Evolutionary conservation across 768 basidiomycete species (phyloP), one percentile per base, ranked within the genome.

Genomic region (Russula virescens): DNA sequence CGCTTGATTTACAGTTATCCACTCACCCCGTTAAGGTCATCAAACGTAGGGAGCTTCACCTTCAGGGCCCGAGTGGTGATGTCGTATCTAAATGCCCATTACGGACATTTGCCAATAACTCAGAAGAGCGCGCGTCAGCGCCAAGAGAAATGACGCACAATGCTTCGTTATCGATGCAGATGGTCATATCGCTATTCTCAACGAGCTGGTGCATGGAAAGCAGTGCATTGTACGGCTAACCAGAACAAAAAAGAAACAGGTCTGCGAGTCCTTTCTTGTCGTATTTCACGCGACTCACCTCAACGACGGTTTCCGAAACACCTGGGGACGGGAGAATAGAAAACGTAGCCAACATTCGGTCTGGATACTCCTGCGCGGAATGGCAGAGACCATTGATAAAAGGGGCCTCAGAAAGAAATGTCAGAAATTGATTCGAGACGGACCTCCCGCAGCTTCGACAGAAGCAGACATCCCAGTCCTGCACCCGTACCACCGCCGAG

Each of bases 401-500:
- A 31, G 8, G 31, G 31, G 5, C 31, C 31, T 4, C 31, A 31
- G 31, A 31, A n/a, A n/a, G 31, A 31, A 31, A 31, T 31, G 31
- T 31, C 31, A 31, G 31, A 31, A 31, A 31, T 8, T 31, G 31
- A 31, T 31, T 31, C 31, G 8, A 31, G 31, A 31, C 79, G 66
- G 63, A 81, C 90, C 76, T 94, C 92, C 56, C 90, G 83, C 62
- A 94, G 75, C 71, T 94, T 94, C 42, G 86, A 84, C 40, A 96
- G 74, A 58, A 95, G 75, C 47, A 95, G 76, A 60, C 86, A 87
- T 43, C 93, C 93, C 46, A 95, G 74, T 19, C 94, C 94, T 25
- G 93, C 85, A 42, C 93, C 94, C 3, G 91, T 95, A 42, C 94
- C 94, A 63, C 94, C 94, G 40, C 94, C 94, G 19, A 98, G 83